Evolutionary conservation across 2,329 filamentous ascomycete species (phyloP).

Genomic region (Cordyceps cicadae): DNA sequence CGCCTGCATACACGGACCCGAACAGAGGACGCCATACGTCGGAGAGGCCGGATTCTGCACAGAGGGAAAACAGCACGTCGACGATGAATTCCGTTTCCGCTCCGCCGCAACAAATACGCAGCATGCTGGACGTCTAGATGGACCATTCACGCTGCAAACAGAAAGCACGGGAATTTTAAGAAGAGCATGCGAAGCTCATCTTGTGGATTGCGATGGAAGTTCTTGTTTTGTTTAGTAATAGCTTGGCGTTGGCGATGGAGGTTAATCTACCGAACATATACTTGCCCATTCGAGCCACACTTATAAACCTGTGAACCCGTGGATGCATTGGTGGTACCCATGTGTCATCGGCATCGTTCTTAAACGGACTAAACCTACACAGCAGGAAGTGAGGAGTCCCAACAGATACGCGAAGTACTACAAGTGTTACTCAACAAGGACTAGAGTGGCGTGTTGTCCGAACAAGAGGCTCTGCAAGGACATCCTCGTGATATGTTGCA

Average conservation of each 20-base stretch:
- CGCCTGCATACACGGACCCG: conserved; percentile 30
- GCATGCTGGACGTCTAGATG: conserved; percentile 49
- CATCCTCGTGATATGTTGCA: background rate
- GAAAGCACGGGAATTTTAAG: background rate
- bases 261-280: background rate
- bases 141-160: no score
- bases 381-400: background rate
- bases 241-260: conserved; percentile 6
- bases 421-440: background rate
- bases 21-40: conserved; percentile 19
- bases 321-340: background rate
- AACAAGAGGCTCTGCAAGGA: background rate
- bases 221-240: background rate
- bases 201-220: background rate
- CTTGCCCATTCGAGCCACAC: background rate
- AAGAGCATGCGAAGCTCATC: background rate
- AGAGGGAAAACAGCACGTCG: conserved; percentile 36
- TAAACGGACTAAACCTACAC: background rate
- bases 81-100: conserved; percentile 38
- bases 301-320: background rate
- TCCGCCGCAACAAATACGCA: conserved; percentile 47
- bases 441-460: background rate
- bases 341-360: background rate
- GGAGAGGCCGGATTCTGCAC: conserved; percentile 23
- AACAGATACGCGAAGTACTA: background rate